A percentile compares a stretch with the other conserved stretches of the same genome.
phyloP scores from a whole-genome alignment of 1,139 yeast genomes.

The Yamadazyma jaroonii region DNA sequence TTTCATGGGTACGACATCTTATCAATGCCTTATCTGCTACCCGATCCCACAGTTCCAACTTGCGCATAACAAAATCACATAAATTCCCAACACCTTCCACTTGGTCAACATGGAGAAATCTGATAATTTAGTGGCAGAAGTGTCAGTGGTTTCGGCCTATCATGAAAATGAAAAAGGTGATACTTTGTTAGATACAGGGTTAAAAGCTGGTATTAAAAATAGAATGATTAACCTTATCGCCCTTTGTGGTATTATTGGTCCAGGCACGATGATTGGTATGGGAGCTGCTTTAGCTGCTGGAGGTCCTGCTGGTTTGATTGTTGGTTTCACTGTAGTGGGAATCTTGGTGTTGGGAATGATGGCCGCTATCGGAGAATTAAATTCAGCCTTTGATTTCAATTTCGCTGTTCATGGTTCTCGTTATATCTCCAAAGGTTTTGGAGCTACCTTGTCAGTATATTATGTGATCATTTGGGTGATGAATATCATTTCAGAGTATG shows the following conservation, averaged over 20 bases:
- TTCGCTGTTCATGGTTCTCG: slow-evolving; percentile 32
- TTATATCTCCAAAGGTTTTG: slow-evolving; percentile 39
- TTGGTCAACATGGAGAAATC: neutral
- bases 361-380: slow-evolving; percentile 21
- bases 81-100: too few relatives aligned
- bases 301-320: slow-evolving; percentile 66
- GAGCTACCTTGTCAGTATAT: slow-evolving; percentile 44
- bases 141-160: slow-evolving; percentile 1
- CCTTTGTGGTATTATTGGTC: slow-evolving; percentile 79
- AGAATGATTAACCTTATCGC: slow-evolving; percentile 62
- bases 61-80: too few relatives aligned
- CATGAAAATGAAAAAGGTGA: slow-evolving; percentile 7
- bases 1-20: too few relatives aligned
- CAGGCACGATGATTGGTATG: slow-evolving; percentile 35
- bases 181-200: slow-evolving; percentile 10
- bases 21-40: too few relatives aligned
- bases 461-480: slow-evolving; percentile 36
- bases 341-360: slow-evolving; percentile 20
- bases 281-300: slow-evolving; percentile 43
- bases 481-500: slow-evolving; percentile 20
- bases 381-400: slow-evolving; percentile 39
- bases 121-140: neutral
- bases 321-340: slow-evolving; percentile 41
- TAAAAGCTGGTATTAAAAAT: slow-evolving; percentile 29
- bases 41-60: too few relatives aligned